Evolutionary conservation across 768 basidiomycete species (phyloP).

Genomic region (Dendrothele bispora): DNA sequence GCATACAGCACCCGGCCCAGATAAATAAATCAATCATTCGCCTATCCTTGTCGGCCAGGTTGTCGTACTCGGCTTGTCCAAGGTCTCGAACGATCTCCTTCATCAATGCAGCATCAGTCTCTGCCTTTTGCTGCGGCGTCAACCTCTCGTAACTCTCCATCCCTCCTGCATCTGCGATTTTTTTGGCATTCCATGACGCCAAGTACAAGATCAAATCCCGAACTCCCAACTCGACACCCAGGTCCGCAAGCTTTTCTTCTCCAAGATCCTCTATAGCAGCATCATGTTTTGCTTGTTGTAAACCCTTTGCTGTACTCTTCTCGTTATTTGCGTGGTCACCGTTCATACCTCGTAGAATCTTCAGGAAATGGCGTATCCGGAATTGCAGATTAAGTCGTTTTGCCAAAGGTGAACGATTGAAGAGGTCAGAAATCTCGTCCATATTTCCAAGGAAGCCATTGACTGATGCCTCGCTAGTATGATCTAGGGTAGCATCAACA

Average conservation of each 20-base stretch:
- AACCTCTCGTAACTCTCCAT: constrained; percentile 13
- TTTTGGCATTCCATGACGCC: neutral
- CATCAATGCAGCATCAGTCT: no score
- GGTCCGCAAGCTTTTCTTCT: no score
- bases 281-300: constrained; percentile 6
- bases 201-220: constrained; percentile 5
- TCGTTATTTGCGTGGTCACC: constrained; percentile 27
- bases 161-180: constrained; percentile 16
- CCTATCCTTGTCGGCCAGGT: no score
- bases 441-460: constrained; percentile 11
- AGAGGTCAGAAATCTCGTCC: constrained; percentile 6
- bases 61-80: no score
- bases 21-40: constrained; percentile 15
- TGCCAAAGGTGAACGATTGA: neutral
- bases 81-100: no score
- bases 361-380: neutral
- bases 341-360: constrained; percentile 10
- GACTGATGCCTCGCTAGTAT: neutral
- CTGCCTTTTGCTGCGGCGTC: no score
- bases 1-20: constrained; percentile 29
- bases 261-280: constrained; percentile 6
- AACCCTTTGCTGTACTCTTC: constrained; percentile 16
- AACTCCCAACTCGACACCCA: neutral
- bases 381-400: neutral
- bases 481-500: neutral